phyloP scores from a whole-genome alignment of 164 flowering plant genomes.

The Taxillus chinensis region DNA sequence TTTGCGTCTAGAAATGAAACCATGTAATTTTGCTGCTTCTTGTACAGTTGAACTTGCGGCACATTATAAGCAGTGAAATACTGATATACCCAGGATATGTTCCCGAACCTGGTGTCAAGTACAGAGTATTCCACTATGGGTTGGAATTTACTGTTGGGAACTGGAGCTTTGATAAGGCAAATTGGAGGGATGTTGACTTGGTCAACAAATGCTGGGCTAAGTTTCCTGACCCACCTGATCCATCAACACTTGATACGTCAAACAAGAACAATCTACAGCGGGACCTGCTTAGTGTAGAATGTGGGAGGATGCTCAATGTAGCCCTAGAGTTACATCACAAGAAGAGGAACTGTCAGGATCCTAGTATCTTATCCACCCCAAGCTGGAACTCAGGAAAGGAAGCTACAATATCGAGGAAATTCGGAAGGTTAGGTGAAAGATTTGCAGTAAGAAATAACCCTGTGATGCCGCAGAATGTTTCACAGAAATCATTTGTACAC shows the following conservation, averaged over 20 bases:
- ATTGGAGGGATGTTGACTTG: slow-evolving; percentile 69
- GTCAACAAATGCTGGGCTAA: slow-evolving; percentile 85
- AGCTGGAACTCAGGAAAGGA: slow-evolving; percentile 14
- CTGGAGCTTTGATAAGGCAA: slow-evolving; percentile 97
- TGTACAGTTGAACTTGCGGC: slow-evolving; percentile 78
- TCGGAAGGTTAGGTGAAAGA: slow-evolving; percentile 19
- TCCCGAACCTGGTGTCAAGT: slow-evolving; percentile 66
- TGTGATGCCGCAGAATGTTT: slow-evolving; percentile 9
- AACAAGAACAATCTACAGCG: slow-evolving; percentile 31
- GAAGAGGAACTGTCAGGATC: slow-evolving; percentile 55
- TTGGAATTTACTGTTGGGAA: slow-evolving; percentile 67
- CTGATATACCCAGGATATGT: slow-evolving; percentile 87
- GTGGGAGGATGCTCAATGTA: slow-evolving; percentile 60
- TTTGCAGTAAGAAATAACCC: slow-evolving; percentile 10
- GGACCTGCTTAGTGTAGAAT: slow-evolving; percentile 80
- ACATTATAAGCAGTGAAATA: slow-evolving; percentile 50
- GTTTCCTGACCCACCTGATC: slow-evolving; percentile 91
- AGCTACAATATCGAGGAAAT: slow-evolving; percentile 20
- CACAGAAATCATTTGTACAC: slow-evolving; percentile 17
- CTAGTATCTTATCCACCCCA: slow-evolving; percentile 20
- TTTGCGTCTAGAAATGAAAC: neutral
- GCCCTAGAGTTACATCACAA: slow-evolving; percentile 67
- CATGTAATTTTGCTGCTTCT: neutral
- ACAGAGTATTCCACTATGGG: slow-evolving; percentile 91
- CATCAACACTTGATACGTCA: slow-evolving; percentile 40